phyloP scores from a whole-genome alignment of 352 stramenopile species.

The Achlya hypogyna region DNA sequence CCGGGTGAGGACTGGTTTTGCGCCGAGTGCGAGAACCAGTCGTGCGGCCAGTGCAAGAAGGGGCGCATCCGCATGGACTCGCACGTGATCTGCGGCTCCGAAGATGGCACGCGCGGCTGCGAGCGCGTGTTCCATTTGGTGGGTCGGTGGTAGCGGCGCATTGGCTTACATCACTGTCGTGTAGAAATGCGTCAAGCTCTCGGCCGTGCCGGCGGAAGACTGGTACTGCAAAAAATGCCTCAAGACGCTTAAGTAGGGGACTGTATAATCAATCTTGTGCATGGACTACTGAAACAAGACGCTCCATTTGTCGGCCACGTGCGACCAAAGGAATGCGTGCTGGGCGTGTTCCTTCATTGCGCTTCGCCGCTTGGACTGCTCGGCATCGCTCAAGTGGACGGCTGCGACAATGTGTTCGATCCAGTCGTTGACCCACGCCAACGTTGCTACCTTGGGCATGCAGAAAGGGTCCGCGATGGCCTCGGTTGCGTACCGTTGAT shows the following conservation, averaged over 20 bases:
- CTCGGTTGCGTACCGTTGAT: neutral
- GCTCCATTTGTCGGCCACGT: conserved; percentile 48
- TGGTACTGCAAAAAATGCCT: conserved; percentile 63
- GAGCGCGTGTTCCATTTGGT: conserved; percentile 85
- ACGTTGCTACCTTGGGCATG: neutral
- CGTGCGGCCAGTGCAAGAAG: conserved; percentile 72
- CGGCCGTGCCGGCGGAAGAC: conserved; percentile 67
- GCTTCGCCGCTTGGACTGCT: conserved; percentile 22
- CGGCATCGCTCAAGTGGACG: conserved; percentile 23
- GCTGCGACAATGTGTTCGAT: conserved; percentile 38
- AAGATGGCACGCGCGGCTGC: conserved; percentile 79
- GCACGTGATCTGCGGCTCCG: conserved; percentile 83
- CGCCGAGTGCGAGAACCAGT: conserved; percentile 77
- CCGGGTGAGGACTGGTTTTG: conserved; percentile 83
- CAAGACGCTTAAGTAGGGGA: conserved; percentile 3
- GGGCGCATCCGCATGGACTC: conserved; percentile 84
- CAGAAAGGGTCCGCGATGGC: neutral
- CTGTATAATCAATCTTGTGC: neutral
- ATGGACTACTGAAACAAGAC: conserved; percentile 23
- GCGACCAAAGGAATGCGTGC: conserved; percentile 39
- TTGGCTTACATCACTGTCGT: conserved; percentile 5
- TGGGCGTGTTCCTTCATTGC: conserved; percentile 56
- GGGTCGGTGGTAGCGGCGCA: conserved; percentile 7
- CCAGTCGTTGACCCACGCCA: conserved; percentile 43
- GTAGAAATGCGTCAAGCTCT: conserved; percentile 82